Conservation (phyloP, 306 rosid species). For the Argentina anserina region DNA sequence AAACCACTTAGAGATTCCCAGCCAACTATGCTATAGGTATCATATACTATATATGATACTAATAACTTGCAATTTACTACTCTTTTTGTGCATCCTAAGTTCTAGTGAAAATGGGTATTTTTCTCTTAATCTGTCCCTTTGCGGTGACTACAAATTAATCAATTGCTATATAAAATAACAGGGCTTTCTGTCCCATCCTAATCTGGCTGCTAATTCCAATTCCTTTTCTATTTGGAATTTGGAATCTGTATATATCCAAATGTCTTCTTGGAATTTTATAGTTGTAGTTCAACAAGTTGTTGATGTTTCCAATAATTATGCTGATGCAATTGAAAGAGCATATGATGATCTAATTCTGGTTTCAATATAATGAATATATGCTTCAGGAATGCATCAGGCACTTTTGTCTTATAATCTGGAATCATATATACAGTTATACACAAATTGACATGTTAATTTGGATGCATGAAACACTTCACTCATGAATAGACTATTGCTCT, state of each 20-base stretch:
- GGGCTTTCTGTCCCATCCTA: background rate
- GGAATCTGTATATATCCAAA: conserved; percentile 9
- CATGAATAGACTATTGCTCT: background rate
- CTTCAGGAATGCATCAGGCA: conserved; percentile 15
- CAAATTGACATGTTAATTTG: background rate
- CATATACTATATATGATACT: too few relatives aligned
- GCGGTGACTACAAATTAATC: conserved; percentile 1
- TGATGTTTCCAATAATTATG: conserved; percentile 8
- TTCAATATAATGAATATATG: background rate
- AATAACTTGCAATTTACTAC: background rate
- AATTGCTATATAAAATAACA: background rate
- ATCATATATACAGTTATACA: background rate
- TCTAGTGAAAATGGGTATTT: background rate
- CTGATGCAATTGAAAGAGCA: conserved; percentile 1
- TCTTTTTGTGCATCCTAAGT: background rate
- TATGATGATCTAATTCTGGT: conserved; percentile 1
- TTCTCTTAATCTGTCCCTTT: background rate
- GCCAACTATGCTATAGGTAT: background rate
- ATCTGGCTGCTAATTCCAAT: conserved; percentile 9
- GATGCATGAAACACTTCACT: background rate
- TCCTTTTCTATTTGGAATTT: conserved; percentile 14
- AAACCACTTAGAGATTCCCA: background rate
- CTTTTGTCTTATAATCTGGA: conserved; percentile 25
- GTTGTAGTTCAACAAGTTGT: background rate
- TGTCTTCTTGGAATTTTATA: background rate